phyloP scores from a whole-genome alignment of 225 moss, liverwort and hornwort species.

The Pleurozium schreberi region DNA sequence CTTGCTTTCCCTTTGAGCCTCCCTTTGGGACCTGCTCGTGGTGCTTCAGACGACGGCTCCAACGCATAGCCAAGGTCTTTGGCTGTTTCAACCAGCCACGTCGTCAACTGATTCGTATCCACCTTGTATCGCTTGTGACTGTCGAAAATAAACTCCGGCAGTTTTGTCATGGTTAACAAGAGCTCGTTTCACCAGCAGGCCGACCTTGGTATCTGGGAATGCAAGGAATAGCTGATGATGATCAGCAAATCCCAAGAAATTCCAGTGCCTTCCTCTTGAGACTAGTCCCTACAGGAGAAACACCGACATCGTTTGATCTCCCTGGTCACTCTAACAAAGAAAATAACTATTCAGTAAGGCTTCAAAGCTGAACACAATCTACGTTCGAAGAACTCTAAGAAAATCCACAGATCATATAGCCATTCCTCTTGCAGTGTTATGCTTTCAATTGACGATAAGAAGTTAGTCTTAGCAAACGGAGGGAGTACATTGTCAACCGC shows the following conservation, averaged over 20 bases:
- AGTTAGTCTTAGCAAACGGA: background rate
- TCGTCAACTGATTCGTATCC: background rate
- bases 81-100: background rate
- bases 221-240: background rate
- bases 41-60: background rate
- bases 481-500: constrained; percentile 9
- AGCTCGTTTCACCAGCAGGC: constrained; percentile 5
- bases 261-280: background rate
- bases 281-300: background rate
- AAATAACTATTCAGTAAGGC: background rate
- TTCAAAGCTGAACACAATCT: background rate
- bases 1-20: background rate
- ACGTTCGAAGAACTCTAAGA: background rate
- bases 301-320: background rate
- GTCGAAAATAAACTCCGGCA: background rate
- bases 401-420: background rate
- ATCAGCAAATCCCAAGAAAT: background rate
- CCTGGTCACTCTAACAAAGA: background rate
- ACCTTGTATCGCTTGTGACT: background rate
- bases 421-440: background rate
- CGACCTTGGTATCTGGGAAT: constrained; percentile 10
- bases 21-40: background rate
- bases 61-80: background rate
- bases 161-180: background rate
- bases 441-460: background rate